Evolutionary conservation across 192 early-diverging fungal species (phyloP), one percentile per base, ranked within the genome.

Genomic region (Coemansia sp.): DNA sequence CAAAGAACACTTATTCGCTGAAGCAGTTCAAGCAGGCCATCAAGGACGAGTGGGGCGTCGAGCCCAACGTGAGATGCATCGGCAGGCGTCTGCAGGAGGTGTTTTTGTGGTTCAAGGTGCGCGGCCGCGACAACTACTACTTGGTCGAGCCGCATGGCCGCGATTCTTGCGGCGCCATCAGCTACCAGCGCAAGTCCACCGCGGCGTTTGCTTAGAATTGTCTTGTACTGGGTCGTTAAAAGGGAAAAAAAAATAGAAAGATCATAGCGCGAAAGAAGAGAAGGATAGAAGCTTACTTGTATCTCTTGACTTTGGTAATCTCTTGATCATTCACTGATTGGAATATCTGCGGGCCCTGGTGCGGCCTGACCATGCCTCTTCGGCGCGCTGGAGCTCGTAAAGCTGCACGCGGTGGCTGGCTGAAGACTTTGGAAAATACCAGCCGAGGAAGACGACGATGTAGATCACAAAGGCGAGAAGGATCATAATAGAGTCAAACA

Each of bases 61-160:
- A 75, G 28, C 69, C 81, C 19, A 78, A 73, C n/a, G 65, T 79
- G 11, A 69, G 62, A 50, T 83, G 81, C 57, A 42, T 57, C 6
- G 69, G 72, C n/a, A 14, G 72, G 0, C 47, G 63, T 6, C 48
- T 83, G 34, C 72, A 79, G 55, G 81, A 83, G 35, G 68, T 83
- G 7, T 64, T 49, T 29, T 47, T 83, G 35, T 79, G 75, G 72
- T 83, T 83, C 68, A 71, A 75, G 36, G 81, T 83, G 30, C 60
- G 62, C 11, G 81, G 81, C 13, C 58, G 69, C 28, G 68, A 74
- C 55, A 51, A 30, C 45, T 78, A 83, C 63, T 69, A 75, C 39
- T 75, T 72, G 0, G 73, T 78, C 4, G 62, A 71, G 4, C 71
- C 81, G 6, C 64, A 64, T 67, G 76, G 81, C 45, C 16, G 45